Percentiles rank a stretch among this genome's conserved stretches.
These are phyloP conservation scores for Colletotrichum zoysiae DNA, from an alignment of 2,329 filamentous ascomycete genomes.

Conservation along the genomic window DNA sequence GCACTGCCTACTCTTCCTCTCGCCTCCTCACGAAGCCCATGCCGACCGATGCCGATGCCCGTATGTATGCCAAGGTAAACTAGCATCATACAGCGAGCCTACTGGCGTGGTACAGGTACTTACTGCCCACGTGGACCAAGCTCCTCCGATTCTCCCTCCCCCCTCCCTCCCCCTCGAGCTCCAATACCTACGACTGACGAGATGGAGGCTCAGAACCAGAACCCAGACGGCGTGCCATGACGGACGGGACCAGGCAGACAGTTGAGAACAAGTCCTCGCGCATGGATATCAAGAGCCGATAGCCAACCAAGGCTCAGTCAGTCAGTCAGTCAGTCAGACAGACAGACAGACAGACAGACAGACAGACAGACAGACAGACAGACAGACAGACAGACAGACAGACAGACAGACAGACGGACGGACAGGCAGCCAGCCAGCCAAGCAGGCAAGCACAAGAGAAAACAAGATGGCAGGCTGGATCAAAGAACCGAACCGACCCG, in stretches of 20 bases:
- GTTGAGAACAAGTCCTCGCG: neutral
- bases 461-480: neutral
- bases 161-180: neutral
- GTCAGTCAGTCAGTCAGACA: no score
- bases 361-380: no score
- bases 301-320: neutral
- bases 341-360: no score
- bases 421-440: no score
- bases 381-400: no score
- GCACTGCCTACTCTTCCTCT: neutral
- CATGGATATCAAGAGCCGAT: neutral
- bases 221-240: conserved; percentile 1
- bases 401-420: no score
- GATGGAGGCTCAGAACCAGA: conserved; percentile 10
- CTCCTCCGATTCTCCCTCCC: neutral
- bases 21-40: neutral
- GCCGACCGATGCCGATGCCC: neutral
- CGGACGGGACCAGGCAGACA: neutral
- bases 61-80: neutral
- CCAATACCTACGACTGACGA: neutral
- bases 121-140: neutral
- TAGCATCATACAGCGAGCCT: neutral
- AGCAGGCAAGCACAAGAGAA: no score
- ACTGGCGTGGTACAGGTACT: neutral
- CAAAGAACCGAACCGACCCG: conserved; percentile 12